Evolutionary conservation across 2,329 filamentous ascomycete species (phyloP), one percentile per base, ranked within the genome.

Genomic region (Trichoderma atroviride): DNA sequence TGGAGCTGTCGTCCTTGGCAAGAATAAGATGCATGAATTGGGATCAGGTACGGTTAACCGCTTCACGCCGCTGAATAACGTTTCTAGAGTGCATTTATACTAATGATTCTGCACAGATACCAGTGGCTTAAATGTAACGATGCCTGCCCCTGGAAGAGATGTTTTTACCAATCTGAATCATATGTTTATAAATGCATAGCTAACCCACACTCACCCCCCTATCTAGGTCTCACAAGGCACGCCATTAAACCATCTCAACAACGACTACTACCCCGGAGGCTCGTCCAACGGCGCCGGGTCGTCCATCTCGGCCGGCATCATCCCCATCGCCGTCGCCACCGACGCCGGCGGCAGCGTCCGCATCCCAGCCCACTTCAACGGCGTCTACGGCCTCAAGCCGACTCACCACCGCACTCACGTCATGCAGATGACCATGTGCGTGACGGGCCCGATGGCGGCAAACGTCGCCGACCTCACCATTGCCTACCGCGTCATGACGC

Each of bases 331-430:
- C 1, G 83, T 94, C 31, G 93, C 92, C 47, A 90, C 89, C 6
- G 92, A 95, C 74, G 91, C 91, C 1, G 91, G 92, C 47, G 92
- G 92, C 70, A 92, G 89, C 70, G 87, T 93, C 69, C 89, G 93
- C 50, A 87, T 96, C 47, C 93, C 93, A 0, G 82, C 89, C 0
- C 85, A 86, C 37, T 95, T 92, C 81, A 96, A 92, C 77, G 92
- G 93, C 60, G 80, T 93, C 27, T 97, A 91, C 79, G 93, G 93
- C 2, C 84, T 97, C 70, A 97, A 97, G 79, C 84, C 92, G 0
- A 90, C 88, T 0, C 91, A 96, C 76, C 87, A 90, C 75, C 89
- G 93, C 47, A 86, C 92, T 6, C 86, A 86, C 55, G 83, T 80
- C 69, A 83, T 84, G 78, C 82, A 82, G 74, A 84, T 83, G 66